Percentiles rank a stretch among this genome's conserved stretches.
These are phyloP conservation scores for Cladophialophora bantiana DNA, from an alignment of 2,329 filamentous ascomycete species.

Conservation along the genomic window DNA sequence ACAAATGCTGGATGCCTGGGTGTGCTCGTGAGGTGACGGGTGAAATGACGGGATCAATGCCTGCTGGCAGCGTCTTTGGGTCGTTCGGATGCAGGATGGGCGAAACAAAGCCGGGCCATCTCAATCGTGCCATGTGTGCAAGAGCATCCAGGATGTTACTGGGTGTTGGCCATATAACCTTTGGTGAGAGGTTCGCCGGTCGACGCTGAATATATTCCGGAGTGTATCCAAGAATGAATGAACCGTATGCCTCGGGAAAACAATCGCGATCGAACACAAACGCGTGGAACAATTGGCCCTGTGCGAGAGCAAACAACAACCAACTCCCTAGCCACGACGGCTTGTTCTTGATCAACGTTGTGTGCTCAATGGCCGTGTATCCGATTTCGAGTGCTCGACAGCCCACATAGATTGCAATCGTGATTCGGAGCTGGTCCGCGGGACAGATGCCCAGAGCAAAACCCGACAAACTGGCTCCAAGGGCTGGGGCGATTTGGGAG, in stretches of 20 bases:
- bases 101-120: constrained; percentile 86
- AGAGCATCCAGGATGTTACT: constrained; percentile 81
- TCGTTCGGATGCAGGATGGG: constrained; percentile 84
- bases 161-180: constrained; percentile 75
- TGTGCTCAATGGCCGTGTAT: constrained; percentile 82
- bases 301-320: constrained; percentile 78
- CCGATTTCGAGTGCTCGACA: constrained; percentile 84
- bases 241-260: constrained; percentile 68
- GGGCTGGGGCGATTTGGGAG: constrained; percentile 80
- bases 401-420: constrained; percentile 79
- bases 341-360: constrained; percentile 69
- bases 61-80: constrained; percentile 64
- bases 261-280: constrained; percentile 79
- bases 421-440: constrained; percentile 74
- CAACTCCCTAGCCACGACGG: constrained; percentile 88
- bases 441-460: constrained; percentile 80
- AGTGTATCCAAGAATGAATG: constrained; percentile 74
- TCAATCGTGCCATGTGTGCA: constrained; percentile 78
- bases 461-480: constrained; percentile 89
- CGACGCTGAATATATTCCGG: constrained; percentile 78
- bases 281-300: constrained; percentile 77
- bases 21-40: constrained; percentile 85
- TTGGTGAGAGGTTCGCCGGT: constrained; percentile 71
- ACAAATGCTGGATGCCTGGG: constrained; percentile 78
- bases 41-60: constrained; percentile 70